These are phyloP conservation scores for Rhynchosporium secalis DNA, from an alignment of 2,329 filamentous ascomycete genomes.

Conservation along the genomic window DNA sequence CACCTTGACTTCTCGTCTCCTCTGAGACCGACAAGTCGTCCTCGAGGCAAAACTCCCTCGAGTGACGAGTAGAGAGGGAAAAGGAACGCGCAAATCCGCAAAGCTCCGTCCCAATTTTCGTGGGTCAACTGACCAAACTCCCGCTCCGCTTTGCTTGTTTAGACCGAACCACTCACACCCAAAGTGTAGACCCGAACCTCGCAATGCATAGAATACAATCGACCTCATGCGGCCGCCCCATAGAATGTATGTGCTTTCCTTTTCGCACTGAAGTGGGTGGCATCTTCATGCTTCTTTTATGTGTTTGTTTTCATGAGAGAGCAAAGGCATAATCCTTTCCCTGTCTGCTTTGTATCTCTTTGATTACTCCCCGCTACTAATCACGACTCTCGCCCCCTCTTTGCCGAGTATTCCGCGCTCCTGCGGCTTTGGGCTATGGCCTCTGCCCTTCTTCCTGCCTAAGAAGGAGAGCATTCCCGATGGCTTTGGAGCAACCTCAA, in stretches of 20 bases:
- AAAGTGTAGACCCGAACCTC: background rate
- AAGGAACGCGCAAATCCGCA: background rate
- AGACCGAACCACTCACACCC: background rate
- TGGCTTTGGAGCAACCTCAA: slow-evolving; percentile 54
- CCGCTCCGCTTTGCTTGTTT: slow-evolving; percentile 5
- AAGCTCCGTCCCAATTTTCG: slow-evolving; percentile 8
- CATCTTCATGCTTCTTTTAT: background rate
- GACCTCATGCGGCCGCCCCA: background rate
- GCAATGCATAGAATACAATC: slow-evolving; percentile 5
- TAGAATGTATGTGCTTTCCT: background rate
- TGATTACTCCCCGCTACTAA: slow-evolving; percentile 53
- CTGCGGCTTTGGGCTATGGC: slow-evolving; percentile 90
- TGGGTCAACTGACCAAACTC: slow-evolving; percentile 9
- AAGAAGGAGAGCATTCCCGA: slow-evolving; percentile 89
- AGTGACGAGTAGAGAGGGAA: background rate
- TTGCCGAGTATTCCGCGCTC: slow-evolving; percentile 93
- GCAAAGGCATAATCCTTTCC: background rate
- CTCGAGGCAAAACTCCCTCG: background rate
- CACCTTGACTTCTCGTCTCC: background rate
- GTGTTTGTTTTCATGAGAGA: background rate
- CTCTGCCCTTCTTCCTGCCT: slow-evolving; percentile 83
- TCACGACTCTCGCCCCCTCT: slow-evolving; percentile 83
- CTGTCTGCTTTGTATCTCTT: too few species aligned
- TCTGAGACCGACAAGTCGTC: background rate
- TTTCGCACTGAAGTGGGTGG: background rate